phyloP scores from a whole-genome alignment of 805 yeast genomes.

The Pichia manshurica region DNA sequence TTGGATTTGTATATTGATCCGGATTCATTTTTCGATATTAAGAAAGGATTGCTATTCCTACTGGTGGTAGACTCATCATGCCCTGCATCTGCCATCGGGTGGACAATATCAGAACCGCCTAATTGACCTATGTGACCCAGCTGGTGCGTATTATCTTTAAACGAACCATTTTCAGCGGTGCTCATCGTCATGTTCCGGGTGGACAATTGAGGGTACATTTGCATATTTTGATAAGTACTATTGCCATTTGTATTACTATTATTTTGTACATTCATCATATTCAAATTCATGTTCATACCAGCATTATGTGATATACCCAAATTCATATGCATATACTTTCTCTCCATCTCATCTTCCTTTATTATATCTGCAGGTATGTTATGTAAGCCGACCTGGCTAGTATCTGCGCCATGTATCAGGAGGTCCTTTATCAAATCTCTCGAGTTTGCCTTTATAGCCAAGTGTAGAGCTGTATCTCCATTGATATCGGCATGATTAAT shows the following conservation, averaged over 20 bases:
- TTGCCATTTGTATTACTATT: neutral
- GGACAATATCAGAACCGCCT: neutral
- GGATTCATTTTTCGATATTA: neutral
- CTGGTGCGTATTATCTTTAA: neutral
- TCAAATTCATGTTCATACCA: neutral
- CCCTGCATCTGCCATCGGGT: neutral
- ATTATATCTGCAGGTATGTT: conserved; percentile 20
- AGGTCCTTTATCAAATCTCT: conserved; percentile 38
- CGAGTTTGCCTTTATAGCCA: conserved; percentile 59
- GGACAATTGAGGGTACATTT: neutral
- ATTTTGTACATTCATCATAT: neutral
- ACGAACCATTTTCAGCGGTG: neutral
- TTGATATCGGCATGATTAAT: conserved; percentile 71
- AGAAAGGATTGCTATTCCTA: conserved; percentile 8
- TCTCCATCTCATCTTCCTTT: conserved; percentile 15
- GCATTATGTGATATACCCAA: neutral
- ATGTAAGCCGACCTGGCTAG: conserved; percentile 20
- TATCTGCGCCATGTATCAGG: conserved; percentile 42
- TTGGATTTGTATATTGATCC: neutral
- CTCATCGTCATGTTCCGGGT: neutral
- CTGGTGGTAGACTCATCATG: neutral
- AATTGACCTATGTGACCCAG: neutral
- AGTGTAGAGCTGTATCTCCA: conserved; percentile 83
- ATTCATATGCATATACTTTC: neutral
- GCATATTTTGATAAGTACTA: neutral